Percentiles rank a stretch among this genome's conserved stretches.
phyloP scores from a whole-genome alignment of 225 moss, liverwort and hornwort genomes.

The Polytrichum commune region DNA sequence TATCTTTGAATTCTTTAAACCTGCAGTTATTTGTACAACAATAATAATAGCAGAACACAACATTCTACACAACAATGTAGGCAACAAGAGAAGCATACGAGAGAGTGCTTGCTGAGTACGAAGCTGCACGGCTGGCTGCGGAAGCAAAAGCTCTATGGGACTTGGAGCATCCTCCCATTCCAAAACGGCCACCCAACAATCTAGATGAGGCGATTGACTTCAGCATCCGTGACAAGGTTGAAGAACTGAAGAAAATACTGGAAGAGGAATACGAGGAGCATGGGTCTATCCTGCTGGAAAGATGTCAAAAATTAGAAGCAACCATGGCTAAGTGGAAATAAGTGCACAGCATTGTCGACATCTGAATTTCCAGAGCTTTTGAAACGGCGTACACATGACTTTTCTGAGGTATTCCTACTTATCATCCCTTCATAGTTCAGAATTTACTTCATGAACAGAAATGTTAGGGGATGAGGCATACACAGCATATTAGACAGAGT shows the following conservation, averaged over 20 bases:
- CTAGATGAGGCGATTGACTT: conserved; percentile 46
- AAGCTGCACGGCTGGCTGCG: conserved; percentile 20
- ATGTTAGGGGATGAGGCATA: no score
- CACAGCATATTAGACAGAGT: no score
- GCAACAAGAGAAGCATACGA: conserved; percentile 22
- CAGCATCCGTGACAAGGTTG: conserved; percentile 36
- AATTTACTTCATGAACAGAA: no score
- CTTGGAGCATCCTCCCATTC: conserved; percentile 27
- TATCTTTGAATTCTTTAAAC: no score
- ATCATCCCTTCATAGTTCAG: no score
- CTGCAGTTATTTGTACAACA: no score
- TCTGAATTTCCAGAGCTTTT: not conserved
- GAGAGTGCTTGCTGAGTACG: conserved; percentile 16
- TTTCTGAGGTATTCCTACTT: no score
- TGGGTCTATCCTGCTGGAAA: conserved; percentile 3
- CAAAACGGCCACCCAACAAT: conserved; percentile 12
- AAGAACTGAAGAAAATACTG: conserved; percentile 27
- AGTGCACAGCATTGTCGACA: not conserved
- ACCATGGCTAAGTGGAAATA: not conserved
- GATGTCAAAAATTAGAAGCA: conserved; percentile 23
- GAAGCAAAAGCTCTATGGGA: conserved; percentile 23
- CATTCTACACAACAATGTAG: not conserved
- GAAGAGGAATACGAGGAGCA: conserved; percentile 21
- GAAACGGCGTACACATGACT: no score
- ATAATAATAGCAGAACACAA: no score